Percentiles rank a stretch among this genome's conserved stretches.
These are phyloP conservation scores for Asterochloris sp. DNA, from an alignment of 139 green algal genomes.

Conservation along the genomic window DNA sequence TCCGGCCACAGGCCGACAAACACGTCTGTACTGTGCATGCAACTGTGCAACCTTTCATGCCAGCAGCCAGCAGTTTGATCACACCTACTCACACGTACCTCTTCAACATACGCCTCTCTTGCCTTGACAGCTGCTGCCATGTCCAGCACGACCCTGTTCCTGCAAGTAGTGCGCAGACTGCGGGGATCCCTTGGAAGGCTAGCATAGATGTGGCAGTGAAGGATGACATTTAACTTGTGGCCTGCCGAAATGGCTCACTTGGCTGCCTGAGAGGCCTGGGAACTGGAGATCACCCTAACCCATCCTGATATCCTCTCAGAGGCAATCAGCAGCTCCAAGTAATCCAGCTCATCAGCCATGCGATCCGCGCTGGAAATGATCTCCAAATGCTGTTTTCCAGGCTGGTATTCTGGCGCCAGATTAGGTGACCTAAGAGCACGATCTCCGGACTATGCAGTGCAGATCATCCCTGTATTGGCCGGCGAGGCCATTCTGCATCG, in stretches of 20 bases:
- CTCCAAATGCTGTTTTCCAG: too few relatives aligned
- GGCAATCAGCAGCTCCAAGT: conserved; percentile 60
- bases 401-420: too few relatives aligned
- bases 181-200: neutral
- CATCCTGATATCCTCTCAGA: conserved; percentile 47
- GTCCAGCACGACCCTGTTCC: conserved; percentile 12
- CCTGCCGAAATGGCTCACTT: neutral
- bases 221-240: neutral
- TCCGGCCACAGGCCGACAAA: neutral
- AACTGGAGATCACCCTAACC: conserved; percentile 16
- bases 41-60: too few relatives aligned
- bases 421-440: too few relatives aligned
- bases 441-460: too few relatives aligned
- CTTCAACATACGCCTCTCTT: conserved; percentile 14
- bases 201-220: neutral
- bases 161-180: neutral
- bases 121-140: conserved; percentile 11
- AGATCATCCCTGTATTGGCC: too few relatives aligned
- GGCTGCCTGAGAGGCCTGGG: neutral
- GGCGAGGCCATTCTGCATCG: too few relatives aligned
- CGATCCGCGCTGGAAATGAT: too few relatives aligned
- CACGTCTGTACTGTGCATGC: neutral
- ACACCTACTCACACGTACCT: neutral
- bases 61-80: neutral
- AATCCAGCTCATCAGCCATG: conserved; percentile 40